Conservation (phyloP, 495 filamentous ascomycete species). For the Aspergillus biplanus region DNA sequence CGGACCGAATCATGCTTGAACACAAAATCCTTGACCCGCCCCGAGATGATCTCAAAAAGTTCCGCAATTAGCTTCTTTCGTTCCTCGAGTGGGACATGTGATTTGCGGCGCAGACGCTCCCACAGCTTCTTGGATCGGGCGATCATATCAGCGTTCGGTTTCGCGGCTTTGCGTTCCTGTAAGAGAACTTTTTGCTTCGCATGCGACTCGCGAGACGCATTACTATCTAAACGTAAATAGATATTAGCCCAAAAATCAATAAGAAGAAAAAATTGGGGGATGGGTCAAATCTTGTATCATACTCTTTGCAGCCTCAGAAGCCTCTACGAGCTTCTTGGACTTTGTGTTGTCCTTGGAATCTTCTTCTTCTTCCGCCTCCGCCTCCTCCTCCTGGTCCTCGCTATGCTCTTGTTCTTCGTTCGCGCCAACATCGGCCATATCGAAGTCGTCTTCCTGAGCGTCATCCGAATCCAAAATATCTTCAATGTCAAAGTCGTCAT, state of each 20-base stretch:
- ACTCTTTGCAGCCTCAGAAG: slow-evolving; percentile 32
- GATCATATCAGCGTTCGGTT: slow-evolving; percentile 88
- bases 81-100: slow-evolving; percentile 83
- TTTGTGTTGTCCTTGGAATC: slow-evolving; percentile 19
- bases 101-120: slow-evolving; percentile 91
- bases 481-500: slow-evolving; percentile 50
- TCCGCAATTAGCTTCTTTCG: slow-evolving; percentile 84
- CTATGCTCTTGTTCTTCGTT: slow-evolving; percentile 32
- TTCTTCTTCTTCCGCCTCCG: slow-evolving; percentile 28
- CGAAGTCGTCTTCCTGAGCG: slow-evolving; percentile 37
- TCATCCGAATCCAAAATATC: slow-evolving; percentile 46
- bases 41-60: slow-evolving; percentile 87
- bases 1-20: slow-evolving; percentile 98
- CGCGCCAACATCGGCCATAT: slow-evolving; percentile 40
- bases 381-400: slow-evolving; percentile 32
- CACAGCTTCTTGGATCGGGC: slow-evolving; percentile 93
- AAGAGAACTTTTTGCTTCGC: slow-evolving; percentile 87
- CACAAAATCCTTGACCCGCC: slow-evolving; percentile 89
- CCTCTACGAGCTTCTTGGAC: slow-evolving; percentile 9
- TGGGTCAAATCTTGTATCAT: slow-evolving; percentile 22
- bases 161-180: slow-evolving; percentile 86
- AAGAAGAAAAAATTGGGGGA: neutral
- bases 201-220: slow-evolving; percentile 78
- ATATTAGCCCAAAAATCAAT: slow-evolving; percentile 14
- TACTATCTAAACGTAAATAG: slow-evolving; percentile 24